Base-by-base conservation (phyloP, 2,329 filamentous ascomycete genomes). In the Microdochium nivale region DNA sequence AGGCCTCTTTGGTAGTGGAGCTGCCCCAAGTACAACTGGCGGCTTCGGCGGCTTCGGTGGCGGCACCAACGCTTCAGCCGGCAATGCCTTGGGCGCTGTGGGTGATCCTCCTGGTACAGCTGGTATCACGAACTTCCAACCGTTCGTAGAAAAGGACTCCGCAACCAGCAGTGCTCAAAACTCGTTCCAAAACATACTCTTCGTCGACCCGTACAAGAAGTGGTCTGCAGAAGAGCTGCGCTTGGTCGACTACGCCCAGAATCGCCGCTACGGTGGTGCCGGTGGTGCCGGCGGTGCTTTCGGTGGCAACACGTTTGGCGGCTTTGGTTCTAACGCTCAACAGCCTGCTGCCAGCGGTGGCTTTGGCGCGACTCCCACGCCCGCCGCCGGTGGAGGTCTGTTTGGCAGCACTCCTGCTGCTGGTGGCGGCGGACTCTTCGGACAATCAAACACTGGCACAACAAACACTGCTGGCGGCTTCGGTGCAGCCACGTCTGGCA, bases 211-310 rank as follows among this genome's bases (percentile, higher is more conserved):
- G 1, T 95, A 92, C 72, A 85, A 84, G 67, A 95, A 94, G 66
- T 97, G 87, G 75, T 96, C 92, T 10, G 81, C 88, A n/a, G 94
- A 88, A 61, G 86, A 94, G 67, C 71, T 94, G 51, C 79, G 88
- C 62, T 70, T 95, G 55, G 89, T 83, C 47, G 94, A 99, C 68
- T 99, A 99, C 66, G 81, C 85, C 53, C 87, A 91, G 67, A 91
- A 91, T 49, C 84, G 91, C 53, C 86, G 86, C 51, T 89, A 81
- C 65, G 94, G 91, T 32, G 95, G 92, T 68, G 79, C 80, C 43
- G 89, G 86, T 55, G 90, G 89, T n/a, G n/a, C n/a, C 27, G 87
- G 90, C 58, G 90, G 90, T 53, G 88, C 87, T 8, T 96, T 96
- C 67, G 92, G 90, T 19, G 77, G 46, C 46, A 47, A 3, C 25